These are phyloP conservation scores for Pestalotiopsis sp. DNA, from an alignment of 2,329 filamentous ascomycete species.

Conservation along the genomic window DNA sequence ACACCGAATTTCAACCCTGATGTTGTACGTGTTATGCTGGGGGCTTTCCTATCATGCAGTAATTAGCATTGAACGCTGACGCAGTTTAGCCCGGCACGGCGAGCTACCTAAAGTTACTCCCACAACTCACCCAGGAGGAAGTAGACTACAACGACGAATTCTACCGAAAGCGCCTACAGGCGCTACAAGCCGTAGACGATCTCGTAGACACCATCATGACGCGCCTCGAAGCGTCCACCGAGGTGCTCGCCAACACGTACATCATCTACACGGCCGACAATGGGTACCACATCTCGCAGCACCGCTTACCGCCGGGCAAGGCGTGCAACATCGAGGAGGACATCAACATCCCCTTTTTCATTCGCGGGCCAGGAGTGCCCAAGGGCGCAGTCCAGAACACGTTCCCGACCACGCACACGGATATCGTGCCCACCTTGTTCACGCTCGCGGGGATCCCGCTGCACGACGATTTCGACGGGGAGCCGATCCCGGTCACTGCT, in stretches of 20 bases:
- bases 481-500: slow-evolving; percentile 1
- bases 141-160: slow-evolving; percentile 40
- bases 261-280: slow-evolving; percentile 52
- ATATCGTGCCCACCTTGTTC: slow-evolving; percentile 48
- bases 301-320: slow-evolving; percentile 48
- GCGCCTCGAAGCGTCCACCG: slow-evolving; percentile 31
- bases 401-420: slow-evolving; percentile 45
- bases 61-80: not conserved
- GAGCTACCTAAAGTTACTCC: slow-evolving; percentile 22
- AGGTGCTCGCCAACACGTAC: slow-evolving; percentile 40
- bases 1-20: slow-evolving; percentile 62
- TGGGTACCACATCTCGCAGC: slow-evolving; percentile 50
- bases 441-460: slow-evolving; percentile 30
- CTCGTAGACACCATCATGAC: slow-evolving; percentile 42
- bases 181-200: slow-evolving; percentile 49
- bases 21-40: not conserved
- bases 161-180: slow-evolving; percentile 43
- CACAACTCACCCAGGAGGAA: slow-evolving; percentile 32
- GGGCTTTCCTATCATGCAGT: not conserved
- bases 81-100: not conserved
- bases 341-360: slow-evolving; percentile 46
- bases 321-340: slow-evolving; percentile 48
- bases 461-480: slow-evolving; percentile 23
- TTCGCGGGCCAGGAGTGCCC: slow-evolving; percentile 46
- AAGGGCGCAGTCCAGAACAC: slow-evolving; percentile 31